Percentiles rank a stretch among this genome's conserved stretches.
phyloP scores from a whole-genome alignment of 2,329 filamentous ascomycete genomes.

The Cryphonectria nitschkei region DNA sequence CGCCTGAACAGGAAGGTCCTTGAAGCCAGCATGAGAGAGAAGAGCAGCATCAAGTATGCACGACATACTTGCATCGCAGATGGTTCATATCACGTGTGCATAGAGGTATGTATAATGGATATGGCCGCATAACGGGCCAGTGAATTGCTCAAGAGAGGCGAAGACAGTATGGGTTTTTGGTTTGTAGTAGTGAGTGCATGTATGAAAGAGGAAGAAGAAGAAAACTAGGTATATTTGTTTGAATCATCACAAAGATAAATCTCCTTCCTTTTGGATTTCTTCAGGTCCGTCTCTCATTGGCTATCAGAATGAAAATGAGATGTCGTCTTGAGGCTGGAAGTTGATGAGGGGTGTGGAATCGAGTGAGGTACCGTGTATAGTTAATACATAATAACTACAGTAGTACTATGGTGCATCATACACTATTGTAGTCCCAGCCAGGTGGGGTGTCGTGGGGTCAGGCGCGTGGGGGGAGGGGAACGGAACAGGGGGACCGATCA shows the following conservation, averaged over 20 bases:
- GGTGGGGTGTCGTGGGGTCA: background rate
- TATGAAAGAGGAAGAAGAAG: background rate
- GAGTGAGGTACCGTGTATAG: background rate
- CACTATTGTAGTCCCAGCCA: too few relatives aligned
- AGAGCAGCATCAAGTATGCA: slow-evolving; percentile 34
- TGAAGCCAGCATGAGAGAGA: background rate
- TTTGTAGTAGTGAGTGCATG: background rate
- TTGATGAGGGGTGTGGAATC: background rate
- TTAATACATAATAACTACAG: background rate
- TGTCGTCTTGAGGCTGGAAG: background rate
- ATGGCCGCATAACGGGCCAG: slow-evolving; percentile 36
- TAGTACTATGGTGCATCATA: background rate
- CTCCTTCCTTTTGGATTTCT: background rate
- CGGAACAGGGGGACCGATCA: background rate
- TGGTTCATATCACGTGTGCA: slow-evolving; percentile 34
- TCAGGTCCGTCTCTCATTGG: background rate
- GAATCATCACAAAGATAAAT: too few relatives aligned
- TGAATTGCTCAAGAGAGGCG: background rate
- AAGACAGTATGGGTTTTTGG: too few relatives aligned
- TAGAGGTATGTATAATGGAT: background rate
- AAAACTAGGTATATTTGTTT: too few relatives aligned
- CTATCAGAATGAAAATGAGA: background rate
- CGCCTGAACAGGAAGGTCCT: slow-evolving; percentile 35
- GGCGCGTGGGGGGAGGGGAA: background rate
- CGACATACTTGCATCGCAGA: slow-evolving; percentile 39